These are phyloP conservation scores for Xylariaceae sp. DNA, from an alignment of 2,329 filamentous ascomycete genomes.

Conservation along the genomic window DNA sequence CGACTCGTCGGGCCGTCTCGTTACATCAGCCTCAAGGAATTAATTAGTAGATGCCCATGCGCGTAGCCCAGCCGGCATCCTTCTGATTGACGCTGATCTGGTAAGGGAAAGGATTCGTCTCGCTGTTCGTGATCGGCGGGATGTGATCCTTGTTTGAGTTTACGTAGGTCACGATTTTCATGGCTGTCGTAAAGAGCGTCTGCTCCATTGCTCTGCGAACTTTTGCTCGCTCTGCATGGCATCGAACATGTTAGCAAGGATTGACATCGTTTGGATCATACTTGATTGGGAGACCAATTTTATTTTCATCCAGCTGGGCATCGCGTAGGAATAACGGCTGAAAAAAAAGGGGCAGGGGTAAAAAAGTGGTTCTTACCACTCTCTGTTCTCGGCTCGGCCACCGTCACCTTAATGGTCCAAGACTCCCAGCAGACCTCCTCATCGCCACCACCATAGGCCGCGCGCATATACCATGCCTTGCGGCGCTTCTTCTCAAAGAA, in stretches of 20 bases:
- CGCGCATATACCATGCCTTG: constrained; percentile 69
- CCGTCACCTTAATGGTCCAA: constrained; percentile 91
- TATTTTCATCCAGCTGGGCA: background rate
- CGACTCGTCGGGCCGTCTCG: background rate
- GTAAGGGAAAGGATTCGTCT: constrained; percentile 91
- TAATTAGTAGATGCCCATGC: constrained; percentile 39
- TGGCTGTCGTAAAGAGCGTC: constrained; percentile 76
- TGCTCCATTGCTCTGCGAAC: constrained; percentile 88
- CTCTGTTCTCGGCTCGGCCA: constrained; percentile 83
- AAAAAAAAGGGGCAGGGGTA: background rate
- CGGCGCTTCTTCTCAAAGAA: constrained; percentile 91
- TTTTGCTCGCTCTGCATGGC: constrained; percentile 68
- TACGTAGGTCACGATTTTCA: constrained; percentile 84
- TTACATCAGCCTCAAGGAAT: background rate
- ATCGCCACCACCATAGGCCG: constrained; percentile 49
- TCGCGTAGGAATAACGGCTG: background rate
- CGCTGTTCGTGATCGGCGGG: constrained; percentile 88
- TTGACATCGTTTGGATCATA: background rate
- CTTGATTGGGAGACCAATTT: no score
- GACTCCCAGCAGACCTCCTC: constrained; percentile 97
- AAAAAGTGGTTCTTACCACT: constrained; percentile 57
- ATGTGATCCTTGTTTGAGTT: constrained; percentile 94
- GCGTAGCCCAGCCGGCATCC: constrained; percentile 69
- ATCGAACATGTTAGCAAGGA: constrained; percentile 3
- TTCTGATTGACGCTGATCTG: constrained; percentile 86